Evolutionary conservation across 176 grass and related monocot genomes (phyloP).

Genomic region (Oryza punctata): DNA sequence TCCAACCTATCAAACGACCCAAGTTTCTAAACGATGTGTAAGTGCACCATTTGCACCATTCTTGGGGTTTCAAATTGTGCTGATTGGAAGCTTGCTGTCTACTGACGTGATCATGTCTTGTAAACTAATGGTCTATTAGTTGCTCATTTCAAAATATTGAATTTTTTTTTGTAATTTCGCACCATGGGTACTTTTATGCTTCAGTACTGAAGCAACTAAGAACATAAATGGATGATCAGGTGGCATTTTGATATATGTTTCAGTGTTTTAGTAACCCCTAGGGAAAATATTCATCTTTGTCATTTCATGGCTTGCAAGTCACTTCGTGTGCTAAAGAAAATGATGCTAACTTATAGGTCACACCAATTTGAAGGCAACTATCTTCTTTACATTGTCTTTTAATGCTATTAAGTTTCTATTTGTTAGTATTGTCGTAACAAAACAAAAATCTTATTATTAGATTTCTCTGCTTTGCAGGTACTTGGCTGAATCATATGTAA

Average conservation of each 20-base stretch:
- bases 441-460: background rate
- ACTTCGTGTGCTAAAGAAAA: slow-evolving; percentile 7
- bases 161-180: background rate
- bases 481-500: slow-evolving; percentile 32
- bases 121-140: background rate
- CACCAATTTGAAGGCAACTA: background rate
- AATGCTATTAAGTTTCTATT: background rate
- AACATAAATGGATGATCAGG: background rate
- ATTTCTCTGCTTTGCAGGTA: slow-evolving; percentile 14
- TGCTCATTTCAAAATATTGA: background rate
- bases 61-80: background rate
- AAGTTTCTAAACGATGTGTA: background rate
- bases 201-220: background rate
- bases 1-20: background rate
- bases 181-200: background rate
- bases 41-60: background rate
- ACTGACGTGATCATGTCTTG: background rate
- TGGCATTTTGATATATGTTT: background rate
- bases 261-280: too few species aligned
- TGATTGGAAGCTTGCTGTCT: background rate
- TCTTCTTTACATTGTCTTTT: background rate
- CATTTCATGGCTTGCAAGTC: background rate
- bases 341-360: background rate
- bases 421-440: background rate
- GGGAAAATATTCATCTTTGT: background rate